phyloP scores from a whole-genome alignment of 805 yeast species.

The Millerozyma acaciae region DNA sequence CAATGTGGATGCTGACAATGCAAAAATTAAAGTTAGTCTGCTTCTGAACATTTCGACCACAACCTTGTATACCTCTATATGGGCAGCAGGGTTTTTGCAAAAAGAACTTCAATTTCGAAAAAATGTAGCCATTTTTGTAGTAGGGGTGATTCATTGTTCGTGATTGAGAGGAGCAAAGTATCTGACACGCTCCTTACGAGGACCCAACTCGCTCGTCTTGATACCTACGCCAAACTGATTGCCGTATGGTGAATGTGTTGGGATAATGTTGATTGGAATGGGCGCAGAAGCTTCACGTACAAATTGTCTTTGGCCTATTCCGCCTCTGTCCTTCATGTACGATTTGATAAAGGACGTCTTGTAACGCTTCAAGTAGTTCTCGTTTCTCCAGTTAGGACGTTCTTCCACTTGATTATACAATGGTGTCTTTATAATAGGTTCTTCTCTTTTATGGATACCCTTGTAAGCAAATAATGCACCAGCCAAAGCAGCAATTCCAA shows the following conservation, averaged over 20 bases:
- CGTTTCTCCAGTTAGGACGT: slow-evolving; percentile 32
- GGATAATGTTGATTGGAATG: slow-evolving; percentile 31
- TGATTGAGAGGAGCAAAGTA: slow-evolving; percentile 34
- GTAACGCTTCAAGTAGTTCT: slow-evolving; percentile 34
- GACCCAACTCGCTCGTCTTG: slow-evolving; percentile 40
- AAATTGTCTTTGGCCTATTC: slow-evolving; percentile 41
- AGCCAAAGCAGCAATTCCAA: slow-evolving; percentile 38
- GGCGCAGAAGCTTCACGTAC: slow-evolving; percentile 30
- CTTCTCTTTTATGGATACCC: slow-evolving; percentile 27
- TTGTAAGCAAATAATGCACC: slow-evolving; percentile 34
- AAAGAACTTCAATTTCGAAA: too few relatives aligned
- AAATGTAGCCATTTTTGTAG: too few relatives aligned
- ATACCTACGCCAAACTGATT: slow-evolving; percentile 43
- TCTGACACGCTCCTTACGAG: slow-evolving; percentile 41
- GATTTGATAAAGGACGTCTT: slow-evolving; percentile 40
- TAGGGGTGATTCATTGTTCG: too few relatives aligned
- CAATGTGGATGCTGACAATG: too few relatives aligned
- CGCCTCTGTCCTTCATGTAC: slow-evolving; percentile 42
- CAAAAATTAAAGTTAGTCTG: too few relatives aligned
- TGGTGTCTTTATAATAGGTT: slow-evolving; percentile 35
- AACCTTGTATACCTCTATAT: too few relatives aligned
- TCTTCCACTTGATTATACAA: slow-evolving; percentile 33
- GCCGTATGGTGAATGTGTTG: slow-evolving; percentile 39
- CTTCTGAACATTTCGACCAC: too few relatives aligned
- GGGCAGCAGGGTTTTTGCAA: too few relatives aligned